Conservation (phyloP, 768 basidiomycete species). For the Clavulina sp. region DNA sequence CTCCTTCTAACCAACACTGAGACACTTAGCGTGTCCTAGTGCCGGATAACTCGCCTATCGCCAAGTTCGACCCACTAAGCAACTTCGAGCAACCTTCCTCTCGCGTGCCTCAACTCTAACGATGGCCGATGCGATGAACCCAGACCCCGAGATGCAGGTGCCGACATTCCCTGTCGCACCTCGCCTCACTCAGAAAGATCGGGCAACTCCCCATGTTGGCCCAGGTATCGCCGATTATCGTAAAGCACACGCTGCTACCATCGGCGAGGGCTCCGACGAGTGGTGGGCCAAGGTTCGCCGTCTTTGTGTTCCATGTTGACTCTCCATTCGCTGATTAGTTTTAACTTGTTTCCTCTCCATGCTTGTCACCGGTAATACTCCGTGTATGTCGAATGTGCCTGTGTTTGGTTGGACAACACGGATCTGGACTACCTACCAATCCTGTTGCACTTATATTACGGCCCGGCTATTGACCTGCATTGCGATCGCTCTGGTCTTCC, state of each 20-base stretch:
- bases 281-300: conserved; percentile 72
- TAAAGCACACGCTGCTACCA: conserved; percentile 43
- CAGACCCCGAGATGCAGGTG: conserved; percentile 11
- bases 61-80: too few relatives aligned
- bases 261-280: conserved; percentile 59
- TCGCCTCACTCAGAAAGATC: conserved; percentile 35
- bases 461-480: not conserved
- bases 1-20: too few relatives aligned
- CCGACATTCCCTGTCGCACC: conserved; percentile 57
- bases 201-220: conserved; percentile 58
- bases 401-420: too few relatives aligned
- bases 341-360: too few relatives aligned
- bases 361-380: too few relatives aligned
- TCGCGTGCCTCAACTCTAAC: conserved; percentile 1
- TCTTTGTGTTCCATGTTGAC: not conserved
- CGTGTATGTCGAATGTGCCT: too few relatives aligned
- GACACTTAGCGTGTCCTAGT: too few relatives aligned
- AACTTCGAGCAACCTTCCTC: too few relatives aligned
- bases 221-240: conserved; percentile 64
- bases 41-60: too few relatives aligned
- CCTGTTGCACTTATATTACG: not conserved
- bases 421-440: too few relatives aligned
- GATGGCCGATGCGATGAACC: conserved; percentile 15
- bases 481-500: not conserved
- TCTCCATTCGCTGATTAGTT: not conserved